Evolutionary conservation across 225 moss, liverwort and hornwort species (phyloP).

Genomic region (Climacium dendroides): DNA sequence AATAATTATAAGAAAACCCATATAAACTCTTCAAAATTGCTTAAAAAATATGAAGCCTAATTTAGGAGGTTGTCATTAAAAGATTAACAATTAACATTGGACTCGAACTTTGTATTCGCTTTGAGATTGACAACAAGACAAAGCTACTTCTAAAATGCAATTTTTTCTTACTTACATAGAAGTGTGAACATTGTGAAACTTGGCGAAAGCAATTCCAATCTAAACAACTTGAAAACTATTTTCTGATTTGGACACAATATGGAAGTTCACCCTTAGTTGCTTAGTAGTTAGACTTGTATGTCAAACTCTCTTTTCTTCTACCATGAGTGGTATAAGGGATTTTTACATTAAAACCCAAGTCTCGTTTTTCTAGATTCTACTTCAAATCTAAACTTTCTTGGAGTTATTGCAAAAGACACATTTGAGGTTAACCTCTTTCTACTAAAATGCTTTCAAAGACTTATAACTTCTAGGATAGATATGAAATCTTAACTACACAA

Average conservation of each 20-base stretch:
- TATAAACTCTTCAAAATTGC: no score
- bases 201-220: fast-evolving
- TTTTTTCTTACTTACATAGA: not conserved
- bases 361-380: fast-evolving
- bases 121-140: not conserved
- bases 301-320: fast-evolving
- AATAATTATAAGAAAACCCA: no score
- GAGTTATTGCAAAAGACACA: not conserved
- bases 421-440: no score
- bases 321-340: not conserved
- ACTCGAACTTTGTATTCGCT: not conserved
- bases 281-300: not conserved
- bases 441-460: no score
- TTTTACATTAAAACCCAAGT: not conserved
- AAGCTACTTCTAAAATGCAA: not conserved
- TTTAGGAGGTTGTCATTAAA: no score
- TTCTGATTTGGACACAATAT: not conserved
- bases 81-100: not conserved
- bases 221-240: fast-evolving
- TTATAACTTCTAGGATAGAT: no score
- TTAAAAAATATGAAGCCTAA: no score
- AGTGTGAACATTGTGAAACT: not conserved
- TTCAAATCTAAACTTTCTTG: not conserved
- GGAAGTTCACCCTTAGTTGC: not conserved
- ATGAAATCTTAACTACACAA: no score